Conservation (phyloP, 805 yeast genomes). For the Hanseniaspora lindneri region DNA sequence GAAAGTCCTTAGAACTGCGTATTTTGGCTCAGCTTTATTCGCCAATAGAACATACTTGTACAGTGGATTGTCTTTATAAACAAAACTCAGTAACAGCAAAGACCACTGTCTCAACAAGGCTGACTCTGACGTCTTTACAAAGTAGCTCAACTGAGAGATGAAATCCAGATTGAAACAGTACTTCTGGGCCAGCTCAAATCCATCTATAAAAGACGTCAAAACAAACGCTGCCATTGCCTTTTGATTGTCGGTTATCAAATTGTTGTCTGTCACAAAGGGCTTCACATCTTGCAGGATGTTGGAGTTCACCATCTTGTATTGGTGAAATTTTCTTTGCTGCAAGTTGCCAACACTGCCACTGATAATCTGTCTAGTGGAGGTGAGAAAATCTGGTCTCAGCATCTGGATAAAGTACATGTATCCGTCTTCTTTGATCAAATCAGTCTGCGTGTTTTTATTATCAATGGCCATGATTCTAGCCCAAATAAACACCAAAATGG, state of each 20-base stretch:
- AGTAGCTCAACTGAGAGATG: slow-evolving; percentile 51
- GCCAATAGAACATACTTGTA: slow-evolving; percentile 61
- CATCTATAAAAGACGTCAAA: slow-evolving; percentile 69
- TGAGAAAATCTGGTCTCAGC: slow-evolving; percentile 37
- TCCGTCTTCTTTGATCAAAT: slow-evolving; percentile 81
- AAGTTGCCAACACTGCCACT: slow-evolving; percentile 15
- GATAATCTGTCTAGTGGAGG: slow-evolving; percentile 15
- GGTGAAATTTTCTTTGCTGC: slow-evolving; percentile 8
- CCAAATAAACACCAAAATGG: slow-evolving; percentile 92
- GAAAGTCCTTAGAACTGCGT: slow-evolving; percentile 25
- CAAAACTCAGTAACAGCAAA: slow-evolving; percentile 59
- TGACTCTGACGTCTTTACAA: slow-evolving; percentile 60
- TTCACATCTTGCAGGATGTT: slow-evolving; percentile 4
- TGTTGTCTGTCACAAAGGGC: slow-evolving; percentile 19
- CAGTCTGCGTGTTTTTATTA: slow-evolving; percentile 78
- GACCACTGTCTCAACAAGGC: slow-evolving; percentile 93
- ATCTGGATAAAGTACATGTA: slow-evolving; percentile 77
- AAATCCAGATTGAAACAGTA: slow-evolving; percentile 66
- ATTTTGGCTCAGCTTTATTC: slow-evolving; percentile 41
- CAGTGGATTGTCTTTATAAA: slow-evolving; percentile 61
- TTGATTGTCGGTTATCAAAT: slow-evolving; percentile 55
- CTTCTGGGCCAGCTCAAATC: slow-evolving; percentile 67
- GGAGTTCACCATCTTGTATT: slow-evolving; percentile 9
- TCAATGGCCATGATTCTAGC: slow-evolving; percentile 96
- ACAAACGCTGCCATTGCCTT: slow-evolving; percentile 94